Percentiles rank a stretch among this genome's conserved stretches.
Conservation (phyloP, 305 asterid genomes). For the Fraxinus ornus region DNA sequence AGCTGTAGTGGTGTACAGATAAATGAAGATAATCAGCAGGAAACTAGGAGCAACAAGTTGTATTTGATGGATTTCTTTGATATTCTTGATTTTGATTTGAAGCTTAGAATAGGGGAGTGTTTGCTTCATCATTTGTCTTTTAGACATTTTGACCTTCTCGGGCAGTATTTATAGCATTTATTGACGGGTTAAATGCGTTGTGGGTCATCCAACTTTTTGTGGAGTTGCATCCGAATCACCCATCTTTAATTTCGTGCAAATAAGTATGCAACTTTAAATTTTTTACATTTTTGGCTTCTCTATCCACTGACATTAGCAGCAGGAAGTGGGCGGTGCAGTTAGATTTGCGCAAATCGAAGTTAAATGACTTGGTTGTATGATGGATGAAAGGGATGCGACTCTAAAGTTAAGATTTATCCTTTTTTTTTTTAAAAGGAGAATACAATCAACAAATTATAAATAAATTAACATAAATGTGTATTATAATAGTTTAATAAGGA, state of each 20-base stretch:
- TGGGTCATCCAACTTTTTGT: background rate
- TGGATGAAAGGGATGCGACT: background rate
- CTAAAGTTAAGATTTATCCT: background rate
- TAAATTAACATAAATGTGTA: background rate
- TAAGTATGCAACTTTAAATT: background rate
- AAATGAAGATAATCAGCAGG: slow-evolving; percentile 29
- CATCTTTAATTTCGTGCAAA: background rate
- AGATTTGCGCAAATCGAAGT: background rate
- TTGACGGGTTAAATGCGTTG: background rate
- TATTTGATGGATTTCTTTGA: slow-evolving; percentile 24
- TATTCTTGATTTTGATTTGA: background rate
- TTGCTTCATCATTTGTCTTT: background rate
- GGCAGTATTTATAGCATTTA: background rate
- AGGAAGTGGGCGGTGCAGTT: background rate
- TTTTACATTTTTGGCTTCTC: background rate
- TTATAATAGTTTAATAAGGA: background rate
- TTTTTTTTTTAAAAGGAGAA: background rate
- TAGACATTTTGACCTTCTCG: background rate
- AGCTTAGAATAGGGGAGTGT: background rate
- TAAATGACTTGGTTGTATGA: background rate
- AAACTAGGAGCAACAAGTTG: slow-evolving; percentile 29
- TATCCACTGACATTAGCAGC: background rate
- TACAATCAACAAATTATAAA: background rate
- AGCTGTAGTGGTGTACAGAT: slow-evolving; percentile 28
- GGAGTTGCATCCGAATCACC: background rate